Evolutionary conservation across 306 rosid species (phyloP), one percentile per base, ranked within the genome.

Genomic region (Alnus glutinosa): DNA sequence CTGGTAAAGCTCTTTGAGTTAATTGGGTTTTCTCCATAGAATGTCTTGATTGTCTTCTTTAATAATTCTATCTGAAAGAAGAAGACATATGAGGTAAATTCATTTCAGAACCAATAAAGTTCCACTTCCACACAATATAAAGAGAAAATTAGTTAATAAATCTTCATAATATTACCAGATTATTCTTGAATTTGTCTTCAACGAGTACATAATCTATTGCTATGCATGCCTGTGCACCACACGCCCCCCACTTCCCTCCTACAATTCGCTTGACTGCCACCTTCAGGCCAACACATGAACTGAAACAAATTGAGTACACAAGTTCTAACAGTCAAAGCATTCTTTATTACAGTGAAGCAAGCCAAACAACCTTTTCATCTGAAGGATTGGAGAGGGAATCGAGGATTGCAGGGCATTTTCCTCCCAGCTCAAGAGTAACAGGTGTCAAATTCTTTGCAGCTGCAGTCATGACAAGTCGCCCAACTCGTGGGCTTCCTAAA

Each of bases 401-500:
- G 10, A 95, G 80, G 74, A 95, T 91, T 73, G 90, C 87, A 58
- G 99, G 99, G 82, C 99, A 92, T 87, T 95, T 95, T 81, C 99
- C 98, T 55, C 99, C 99, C 37, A 92, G 92, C 90, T 95, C 99
- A 6, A 92, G 84, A 49, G 90, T 87, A 70, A 95, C 98, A 1
- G 99, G 99, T n/a, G 98, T 95, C 52, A 95, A 86, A 70, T 93
- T 83, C 86, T 83, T 91, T 63, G 99, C 98, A 51, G 99, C 99
- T 16, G 92, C 95, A 55, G 97, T 42, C 98, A 91, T 89, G 66
- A 95, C 88, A 47, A 76, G 54, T 55, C 86, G 83, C 9, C 86
- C 99, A 9, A 93, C 89, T 23, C 69, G 74, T 4, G 92, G 78
- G 83, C 97, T 95, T 81, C 98, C 98, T 94, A 85, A 75, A 88